Conservation (phyloP, 306 rosid species). For the Trichosanthes cucumerina region DNA sequence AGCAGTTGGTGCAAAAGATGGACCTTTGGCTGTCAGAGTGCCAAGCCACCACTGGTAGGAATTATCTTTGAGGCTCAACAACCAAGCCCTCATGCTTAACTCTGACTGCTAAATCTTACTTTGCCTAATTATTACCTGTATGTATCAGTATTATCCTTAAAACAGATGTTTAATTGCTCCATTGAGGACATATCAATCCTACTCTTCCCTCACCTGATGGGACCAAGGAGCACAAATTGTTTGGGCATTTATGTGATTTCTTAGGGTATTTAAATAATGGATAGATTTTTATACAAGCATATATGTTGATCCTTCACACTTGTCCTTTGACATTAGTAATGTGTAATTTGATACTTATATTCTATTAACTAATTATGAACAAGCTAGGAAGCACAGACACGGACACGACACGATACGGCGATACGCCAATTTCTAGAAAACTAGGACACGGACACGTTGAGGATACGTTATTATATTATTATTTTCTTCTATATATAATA, state of each 20-base stretch:
- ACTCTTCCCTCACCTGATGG: neutral
- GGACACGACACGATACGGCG: too few relatives aligned
- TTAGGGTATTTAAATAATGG: neutral
- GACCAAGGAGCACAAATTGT: neutral
- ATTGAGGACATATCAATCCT: neutral
- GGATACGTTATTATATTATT: too few relatives aligned
- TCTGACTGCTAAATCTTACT: neutral
- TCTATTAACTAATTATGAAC: too few relatives aligned
- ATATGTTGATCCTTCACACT: neutral
- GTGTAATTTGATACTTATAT: neutral
- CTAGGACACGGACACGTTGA: too few relatives aligned
- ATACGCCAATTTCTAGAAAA: too few relatives aligned
- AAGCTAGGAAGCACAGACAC: too few relatives aligned
- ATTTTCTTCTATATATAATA: too few relatives aligned
- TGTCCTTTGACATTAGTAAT: neutral
- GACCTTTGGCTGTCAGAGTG: slow-evolving; percentile 87
- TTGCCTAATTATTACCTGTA: neutral
- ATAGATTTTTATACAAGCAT: neutral
- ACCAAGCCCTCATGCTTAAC: neutral
- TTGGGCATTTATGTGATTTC: neutral
- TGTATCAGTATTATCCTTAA: neutral
- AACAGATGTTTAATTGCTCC: slow-evolving; percentile 4
- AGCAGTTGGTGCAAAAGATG: slow-evolving; percentile 55
- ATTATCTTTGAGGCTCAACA: slow-evolving; percentile 16
- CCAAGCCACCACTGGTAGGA: slow-evolving; percentile 17